Evolutionary conservation across 2,329 filamentous ascomycete genomes (phyloP).

Genomic region (Zymoseptoria ardabiliae): DNA sequence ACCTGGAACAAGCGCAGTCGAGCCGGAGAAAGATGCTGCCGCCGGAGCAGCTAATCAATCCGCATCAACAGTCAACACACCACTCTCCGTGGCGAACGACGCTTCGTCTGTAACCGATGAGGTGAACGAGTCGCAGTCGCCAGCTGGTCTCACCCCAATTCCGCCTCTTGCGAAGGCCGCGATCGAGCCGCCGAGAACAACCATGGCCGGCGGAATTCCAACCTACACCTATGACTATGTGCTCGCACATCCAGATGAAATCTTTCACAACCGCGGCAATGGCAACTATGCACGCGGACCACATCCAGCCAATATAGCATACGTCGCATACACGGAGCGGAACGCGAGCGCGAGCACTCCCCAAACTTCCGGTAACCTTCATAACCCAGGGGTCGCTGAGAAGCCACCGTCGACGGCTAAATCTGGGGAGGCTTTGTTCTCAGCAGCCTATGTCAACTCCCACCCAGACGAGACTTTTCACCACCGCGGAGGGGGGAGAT

Average conservation of each 20-base stretch:
- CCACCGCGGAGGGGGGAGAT: slow-evolving; percentile 11
- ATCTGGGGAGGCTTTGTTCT: slow-evolving; percentile 4
- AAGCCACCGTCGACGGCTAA: neutral
- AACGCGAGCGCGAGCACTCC: neutral
- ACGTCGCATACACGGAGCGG: neutral
- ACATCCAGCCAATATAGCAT: slow-evolving; percentile 4
- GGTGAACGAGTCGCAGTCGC: neutral
- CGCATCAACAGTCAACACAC: neutral
- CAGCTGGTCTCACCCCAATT: neutral
- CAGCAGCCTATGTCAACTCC: slow-evolving; percentile 13
- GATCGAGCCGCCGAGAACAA: neutral
- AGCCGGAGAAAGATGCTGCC: neutral
- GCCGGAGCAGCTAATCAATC: too few species aligned
- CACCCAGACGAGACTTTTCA: slow-evolving; percentile 14
- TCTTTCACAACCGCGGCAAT: slow-evolving; percentile 25
- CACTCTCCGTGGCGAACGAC: neutral
- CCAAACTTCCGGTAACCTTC: too few species aligned
- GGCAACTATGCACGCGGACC: slow-evolving; percentile 21
- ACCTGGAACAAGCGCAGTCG: neutral
- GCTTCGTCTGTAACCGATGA: neutral
- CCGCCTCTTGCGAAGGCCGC: neutral
- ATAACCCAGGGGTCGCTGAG: neutral
- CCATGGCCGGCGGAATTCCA: neutral
- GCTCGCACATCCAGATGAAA: slow-evolving; percentile 20
- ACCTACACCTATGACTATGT: neutral